Base-by-base conservation (phyloP, 176 grass and related monocot genomes). In the Pontederia crassipes region DNA sequence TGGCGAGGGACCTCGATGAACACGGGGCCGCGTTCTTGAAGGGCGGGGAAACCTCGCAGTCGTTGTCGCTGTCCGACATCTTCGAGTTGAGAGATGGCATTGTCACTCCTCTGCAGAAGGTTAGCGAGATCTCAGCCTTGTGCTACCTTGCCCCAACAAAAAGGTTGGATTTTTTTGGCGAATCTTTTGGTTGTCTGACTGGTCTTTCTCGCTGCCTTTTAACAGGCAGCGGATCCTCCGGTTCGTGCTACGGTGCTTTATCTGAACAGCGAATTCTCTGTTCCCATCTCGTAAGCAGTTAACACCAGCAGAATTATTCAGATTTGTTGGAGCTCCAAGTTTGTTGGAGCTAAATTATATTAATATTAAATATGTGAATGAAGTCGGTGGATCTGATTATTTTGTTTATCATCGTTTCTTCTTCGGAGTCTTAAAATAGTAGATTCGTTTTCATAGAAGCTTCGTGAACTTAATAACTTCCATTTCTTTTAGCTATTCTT, bases 171-270 rank as follows among this genome's bases (percentile, higher is more conserved):
- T 28, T 4, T 72, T 53, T 0, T 15, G 13, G n/a, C 48, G 4
- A 4, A 9, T 8, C 14, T 55, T 24, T 47, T 9, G 15, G 45
- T 3, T 15, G 11, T 55, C 10, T 48, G 32, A 40, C 0, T 40
- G 32, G 32, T 47, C 10, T 10, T 70, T 59, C 46, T 26, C 10
- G 9, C 8, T 14, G 29, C 40, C 1, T 65, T 69, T 14, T 56
- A 66, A 45, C 67, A 92, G 93, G 77, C 65, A 1, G 93, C 88
- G 1, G 48, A 92, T 51, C 93, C 93, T 48, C 93, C 93, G 5
- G 93, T 92, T 68, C 87, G 87, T 18, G 93, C 93, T 3, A 92
- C 78, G 48, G 93, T 98, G 61, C 88, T 98, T 52, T 77, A 89
- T 62, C 77, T 98, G 57, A 73, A 61, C 8, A 74, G 73, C 0